phyloP scores from a whole-genome alignment of 2,329 filamentous ascomycete species.

The Cercospora zeina region DNA sequence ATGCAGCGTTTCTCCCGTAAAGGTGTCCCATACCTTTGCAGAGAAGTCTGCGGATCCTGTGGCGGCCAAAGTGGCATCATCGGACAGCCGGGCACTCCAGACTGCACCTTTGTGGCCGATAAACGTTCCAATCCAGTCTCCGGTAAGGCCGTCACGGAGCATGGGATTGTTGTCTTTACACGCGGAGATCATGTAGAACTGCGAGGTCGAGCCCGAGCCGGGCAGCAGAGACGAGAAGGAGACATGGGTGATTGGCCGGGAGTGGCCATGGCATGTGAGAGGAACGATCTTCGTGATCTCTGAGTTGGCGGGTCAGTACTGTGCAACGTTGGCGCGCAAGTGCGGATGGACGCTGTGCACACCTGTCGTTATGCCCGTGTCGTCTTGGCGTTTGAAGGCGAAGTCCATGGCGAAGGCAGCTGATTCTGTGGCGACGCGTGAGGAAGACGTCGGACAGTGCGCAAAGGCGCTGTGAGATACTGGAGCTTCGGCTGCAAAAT shows the following conservation, averaged over 20 bases:
- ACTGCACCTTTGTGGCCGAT: slow-evolving; percentile 97
- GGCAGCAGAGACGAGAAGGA: slow-evolving; percentile 77
- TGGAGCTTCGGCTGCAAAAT: not conserved
- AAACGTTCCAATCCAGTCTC: slow-evolving; percentile 97
- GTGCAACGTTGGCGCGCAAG: not conserved
- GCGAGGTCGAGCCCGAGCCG: slow-evolving; percentile 32
- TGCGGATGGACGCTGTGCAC: slow-evolving; percentile 9
- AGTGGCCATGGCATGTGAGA: slow-evolving; percentile 91
- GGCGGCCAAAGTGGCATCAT: slow-evolving; percentile 82
- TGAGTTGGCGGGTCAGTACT: slow-evolving; percentile 18
- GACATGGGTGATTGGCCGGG: slow-evolving; percentile 85
- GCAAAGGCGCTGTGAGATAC: not conserved
- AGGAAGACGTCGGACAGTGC: not conserved
- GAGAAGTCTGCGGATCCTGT: slow-evolving; percentile 91
- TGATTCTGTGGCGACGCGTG: not conserved
- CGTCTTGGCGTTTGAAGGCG: slow-evolving; percentile 40
- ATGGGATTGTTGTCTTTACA: slow-evolving; percentile 89
- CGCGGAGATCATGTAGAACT: slow-evolving; percentile 87
- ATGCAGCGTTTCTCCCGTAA: slow-evolving; percentile 84
- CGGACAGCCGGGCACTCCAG: slow-evolving; percentile 90
- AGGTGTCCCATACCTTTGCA: slow-evolving; percentile 96
- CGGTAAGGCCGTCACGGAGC: slow-evolving; percentile 93
- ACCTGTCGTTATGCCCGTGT: slow-evolving; percentile 36
- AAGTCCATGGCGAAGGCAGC: slow-evolving; percentile 35
- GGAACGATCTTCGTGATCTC: slow-evolving; percentile 67